These are phyloP conservation scores for Ambrosiella beaveri DNA, from an alignment of 2,329 filamentous ascomycete genomes.

Conservation along the genomic window DNA sequence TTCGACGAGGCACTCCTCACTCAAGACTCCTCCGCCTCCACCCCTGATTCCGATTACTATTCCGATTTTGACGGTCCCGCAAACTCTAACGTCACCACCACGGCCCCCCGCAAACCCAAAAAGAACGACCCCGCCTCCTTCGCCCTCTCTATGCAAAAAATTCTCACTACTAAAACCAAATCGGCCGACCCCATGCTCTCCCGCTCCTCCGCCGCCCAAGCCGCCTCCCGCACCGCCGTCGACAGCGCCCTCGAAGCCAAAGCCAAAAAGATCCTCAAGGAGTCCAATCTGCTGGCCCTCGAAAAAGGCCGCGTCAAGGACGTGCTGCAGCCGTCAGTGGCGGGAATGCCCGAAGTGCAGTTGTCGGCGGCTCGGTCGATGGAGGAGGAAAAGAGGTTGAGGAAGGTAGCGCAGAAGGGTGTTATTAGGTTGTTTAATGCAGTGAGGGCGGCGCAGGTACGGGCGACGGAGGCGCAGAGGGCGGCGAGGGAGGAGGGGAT, in stretches of 20 bases:
- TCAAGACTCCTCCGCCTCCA: too few relatives aligned
- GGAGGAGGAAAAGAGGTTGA: slow-evolving; percentile 55
- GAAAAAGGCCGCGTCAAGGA: slow-evolving; percentile 84
- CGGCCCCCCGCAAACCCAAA: slow-evolving; percentile 44
- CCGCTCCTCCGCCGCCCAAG: slow-evolving; percentile 56
- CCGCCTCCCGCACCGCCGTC: slow-evolving; percentile 52
- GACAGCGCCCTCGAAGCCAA: slow-evolving; percentile 68
- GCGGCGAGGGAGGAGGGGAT: slow-evolving; percentile 53
- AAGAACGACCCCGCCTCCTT: slow-evolving; percentile 86
- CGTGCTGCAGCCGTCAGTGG: slow-evolving; percentile 36
- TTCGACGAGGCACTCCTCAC: not conserved
- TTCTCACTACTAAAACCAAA: slow-evolving; percentile 74
- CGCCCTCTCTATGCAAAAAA: slow-evolving; percentile 82
- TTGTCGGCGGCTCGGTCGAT: slow-evolving; percentile 30
- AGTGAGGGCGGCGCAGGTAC: slow-evolving; percentile 79
- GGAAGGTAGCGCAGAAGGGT: slow-evolving; percentile 80
- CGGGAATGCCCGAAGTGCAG: slow-evolving; percentile 2
- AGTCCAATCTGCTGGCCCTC: slow-evolving; percentile 59
- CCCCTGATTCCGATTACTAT: not conserved
- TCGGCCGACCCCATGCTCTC: slow-evolving; percentile 83
- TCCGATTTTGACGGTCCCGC: slow-evolving; percentile 15
- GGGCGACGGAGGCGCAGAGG: slow-evolving; percentile 60
- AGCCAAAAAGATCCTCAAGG: slow-evolving; percentile 59
- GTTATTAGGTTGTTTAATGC: slow-evolving; percentile 96
- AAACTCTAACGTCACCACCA: slow-evolving; percentile 16